A percentile compares a stretch with the other conserved stretches of the same genome.
Evolutionary conservation across 148 eudicot species (phyloP).

Genomic region (Cornus kousa): DNA sequence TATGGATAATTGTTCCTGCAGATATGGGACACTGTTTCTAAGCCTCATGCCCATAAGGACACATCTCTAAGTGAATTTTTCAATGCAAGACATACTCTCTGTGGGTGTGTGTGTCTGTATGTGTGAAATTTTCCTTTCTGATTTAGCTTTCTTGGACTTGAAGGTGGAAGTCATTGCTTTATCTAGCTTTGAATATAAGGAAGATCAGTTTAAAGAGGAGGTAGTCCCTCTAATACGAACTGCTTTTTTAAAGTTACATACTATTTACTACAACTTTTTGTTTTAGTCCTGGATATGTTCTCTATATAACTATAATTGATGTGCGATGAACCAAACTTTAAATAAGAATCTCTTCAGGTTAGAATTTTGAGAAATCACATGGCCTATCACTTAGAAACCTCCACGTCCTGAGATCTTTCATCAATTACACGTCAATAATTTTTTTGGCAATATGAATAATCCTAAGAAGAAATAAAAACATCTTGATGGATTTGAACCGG

Average conservation of each 20-base stretch:
- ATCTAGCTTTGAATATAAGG: slow-evolving; percentile 36
- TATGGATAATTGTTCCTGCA: slow-evolving; percentile 5
- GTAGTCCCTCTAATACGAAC: slow-evolving; percentile 4
- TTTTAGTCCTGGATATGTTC: neutral
- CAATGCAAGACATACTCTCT: slow-evolving; percentile 26
- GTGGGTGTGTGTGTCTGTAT: neutral
- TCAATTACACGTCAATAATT: neutral
- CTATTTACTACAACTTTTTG: neutral
- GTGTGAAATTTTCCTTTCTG: neutral
- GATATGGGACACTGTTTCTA: slow-evolving; percentile 41
- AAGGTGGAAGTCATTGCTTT: slow-evolving; percentile 38
- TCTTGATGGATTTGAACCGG: neutral
- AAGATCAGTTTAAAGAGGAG: slow-evolving; percentile 41
- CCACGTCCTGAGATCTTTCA: no score
- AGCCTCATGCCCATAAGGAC: slow-evolving; percentile 33
- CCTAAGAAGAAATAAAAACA: neutral
- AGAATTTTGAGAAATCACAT: no score
- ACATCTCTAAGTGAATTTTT: slow-evolving; percentile 39
- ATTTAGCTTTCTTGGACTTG: neutral
- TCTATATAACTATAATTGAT: no score
- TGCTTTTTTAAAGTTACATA: neutral
- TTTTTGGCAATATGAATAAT: no score
- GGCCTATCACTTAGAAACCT: no score
- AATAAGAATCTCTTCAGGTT: no score
- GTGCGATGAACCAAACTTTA: no score